Evolutionary conservation across 306 rosid species (phyloP).

Genomic region (Malus asiatica): DNA sequence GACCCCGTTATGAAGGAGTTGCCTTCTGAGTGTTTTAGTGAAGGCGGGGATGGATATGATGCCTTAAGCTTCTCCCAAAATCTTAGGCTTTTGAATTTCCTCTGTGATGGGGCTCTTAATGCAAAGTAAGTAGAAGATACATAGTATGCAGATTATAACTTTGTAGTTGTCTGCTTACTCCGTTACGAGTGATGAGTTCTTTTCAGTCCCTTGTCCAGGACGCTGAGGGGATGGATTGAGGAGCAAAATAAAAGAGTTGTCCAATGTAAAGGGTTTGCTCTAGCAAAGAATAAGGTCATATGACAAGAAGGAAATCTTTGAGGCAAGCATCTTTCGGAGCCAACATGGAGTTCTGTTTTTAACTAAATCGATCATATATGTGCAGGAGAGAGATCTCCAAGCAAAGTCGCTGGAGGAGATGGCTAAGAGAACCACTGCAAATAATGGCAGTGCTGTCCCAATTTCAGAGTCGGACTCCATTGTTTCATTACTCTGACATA

Average conservation of each 20-base stretch:
- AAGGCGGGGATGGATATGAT: constrained; percentile 25
- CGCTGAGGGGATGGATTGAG: constrained; percentile 38
- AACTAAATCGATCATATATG: neutral
- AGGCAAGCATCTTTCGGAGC: neutral
- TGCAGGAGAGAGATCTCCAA: constrained; percentile 35
- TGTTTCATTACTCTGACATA: constrained; percentile 34
- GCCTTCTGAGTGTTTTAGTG: constrained; percentile 19
- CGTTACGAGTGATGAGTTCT: neutral
- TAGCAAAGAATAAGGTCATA: constrained; percentile 38
- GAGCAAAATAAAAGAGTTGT: constrained; percentile 22
- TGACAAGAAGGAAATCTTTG: neutral
- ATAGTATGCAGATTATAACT: neutral
- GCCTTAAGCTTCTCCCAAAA: constrained; percentile 32
- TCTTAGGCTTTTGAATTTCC: constrained; percentile 33
- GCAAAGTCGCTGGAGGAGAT: constrained; percentile 37
- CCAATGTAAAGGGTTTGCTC: constrained; percentile 19
- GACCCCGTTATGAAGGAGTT: constrained; percentile 20
- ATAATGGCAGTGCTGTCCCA: constrained; percentile 18
- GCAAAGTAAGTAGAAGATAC: constrained; percentile 29
- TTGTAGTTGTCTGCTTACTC: neutral
- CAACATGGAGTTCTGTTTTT: neutral
- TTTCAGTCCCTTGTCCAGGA: too few species aligned
- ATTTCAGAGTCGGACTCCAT: neutral
- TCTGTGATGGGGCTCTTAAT: constrained; percentile 44
- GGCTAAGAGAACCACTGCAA: constrained; percentile 26